These are phyloP conservation scores for Exophiala oligosperma DNA, from an alignment of 2,329 filamentous ascomycete genomes.

Conservation along the genomic window DNA sequence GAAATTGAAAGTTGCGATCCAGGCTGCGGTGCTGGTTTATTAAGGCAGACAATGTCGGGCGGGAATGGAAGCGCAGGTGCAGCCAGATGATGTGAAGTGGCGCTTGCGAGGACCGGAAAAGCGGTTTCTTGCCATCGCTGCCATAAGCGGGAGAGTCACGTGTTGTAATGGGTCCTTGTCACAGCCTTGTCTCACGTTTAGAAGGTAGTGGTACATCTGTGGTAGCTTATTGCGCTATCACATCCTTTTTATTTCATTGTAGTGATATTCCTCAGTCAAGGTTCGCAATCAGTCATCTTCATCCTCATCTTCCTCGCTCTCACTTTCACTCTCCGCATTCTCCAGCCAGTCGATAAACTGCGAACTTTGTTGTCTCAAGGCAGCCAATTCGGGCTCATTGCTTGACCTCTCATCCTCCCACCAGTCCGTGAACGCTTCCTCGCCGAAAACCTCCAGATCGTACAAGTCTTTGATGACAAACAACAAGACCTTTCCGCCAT, in stretches of 20 bases:
- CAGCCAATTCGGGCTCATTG: slow-evolving; percentile 67
- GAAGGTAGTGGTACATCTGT: too few relatives aligned
- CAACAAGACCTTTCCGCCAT: slow-evolving; percentile 68
- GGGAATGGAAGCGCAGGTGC: neutral
- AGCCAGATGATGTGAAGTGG: neutral
- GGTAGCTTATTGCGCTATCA: neutral
- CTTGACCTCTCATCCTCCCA: slow-evolving; percentile 74
- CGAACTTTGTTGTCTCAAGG: slow-evolving; percentile 70
- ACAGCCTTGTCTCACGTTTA: too few relatives aligned
- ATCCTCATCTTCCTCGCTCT: slow-evolving; percentile 64
- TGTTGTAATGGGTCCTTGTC: too few relatives aligned
- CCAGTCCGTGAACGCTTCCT: slow-evolving; percentile 86
- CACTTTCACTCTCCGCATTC: slow-evolving; percentile 69
- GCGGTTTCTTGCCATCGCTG: too few relatives aligned
- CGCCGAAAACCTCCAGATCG: slow-evolving; percentile 78
- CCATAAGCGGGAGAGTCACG: too few relatives aligned
- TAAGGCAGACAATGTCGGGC: neutral
- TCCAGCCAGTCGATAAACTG: slow-evolving; percentile 82
- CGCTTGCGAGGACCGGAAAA: neutral
- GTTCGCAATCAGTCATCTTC: slow-evolving; percentile 30
- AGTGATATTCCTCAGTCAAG: neutral
- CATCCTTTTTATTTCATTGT: neutral
- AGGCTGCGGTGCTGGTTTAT: neutral
- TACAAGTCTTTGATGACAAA: slow-evolving; percentile 83
- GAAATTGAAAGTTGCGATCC: neutral